Evolutionary conservation across 2,329 filamentous ascomycete genomes (phyloP).

Genomic region (Sclerotinia glacialis): DNA sequence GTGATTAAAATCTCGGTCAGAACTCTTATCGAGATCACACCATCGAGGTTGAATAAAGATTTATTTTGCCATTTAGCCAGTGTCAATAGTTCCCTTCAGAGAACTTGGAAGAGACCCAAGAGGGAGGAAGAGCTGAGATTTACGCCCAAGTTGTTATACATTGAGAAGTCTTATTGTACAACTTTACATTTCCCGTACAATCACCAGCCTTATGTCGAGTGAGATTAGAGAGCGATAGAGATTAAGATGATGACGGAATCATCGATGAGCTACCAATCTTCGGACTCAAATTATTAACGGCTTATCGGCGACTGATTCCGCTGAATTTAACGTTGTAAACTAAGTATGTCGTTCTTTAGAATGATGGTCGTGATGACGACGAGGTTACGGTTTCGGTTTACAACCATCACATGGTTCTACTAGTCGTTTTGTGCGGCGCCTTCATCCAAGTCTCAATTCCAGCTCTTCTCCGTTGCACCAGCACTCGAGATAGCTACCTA

Average conservation of each 20-base stretch:
- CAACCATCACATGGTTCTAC: neutral
- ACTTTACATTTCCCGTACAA: neutral
- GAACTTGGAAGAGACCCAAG: too few species aligned
- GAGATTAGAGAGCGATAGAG: neutral
- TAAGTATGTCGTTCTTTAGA: neutral
- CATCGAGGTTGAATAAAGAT: neutral
- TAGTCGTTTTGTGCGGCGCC: neutral
- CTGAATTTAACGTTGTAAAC: neutral
- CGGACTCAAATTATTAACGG: neutral
- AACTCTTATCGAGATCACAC: neutral
- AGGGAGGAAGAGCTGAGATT: neutral
- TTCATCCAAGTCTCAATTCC: neutral
- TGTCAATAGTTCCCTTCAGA: neutral
- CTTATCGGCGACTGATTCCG: neutral
- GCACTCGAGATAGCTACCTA: neutral
- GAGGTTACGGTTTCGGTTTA: neutral
- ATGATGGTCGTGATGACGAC: neutral
- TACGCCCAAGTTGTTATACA: neutral
- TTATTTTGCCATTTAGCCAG: neutral
- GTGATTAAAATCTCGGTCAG: neutral
- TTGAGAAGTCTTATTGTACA: neutral
- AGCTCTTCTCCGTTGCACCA: neutral
- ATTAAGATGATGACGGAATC: neutral
- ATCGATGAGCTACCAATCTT: neutral
- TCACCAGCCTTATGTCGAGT: neutral